Evolutionary conservation across 1,139 yeast genomes (phyloP).

Genomic region (Debaryomyces singareniensis): DNA sequence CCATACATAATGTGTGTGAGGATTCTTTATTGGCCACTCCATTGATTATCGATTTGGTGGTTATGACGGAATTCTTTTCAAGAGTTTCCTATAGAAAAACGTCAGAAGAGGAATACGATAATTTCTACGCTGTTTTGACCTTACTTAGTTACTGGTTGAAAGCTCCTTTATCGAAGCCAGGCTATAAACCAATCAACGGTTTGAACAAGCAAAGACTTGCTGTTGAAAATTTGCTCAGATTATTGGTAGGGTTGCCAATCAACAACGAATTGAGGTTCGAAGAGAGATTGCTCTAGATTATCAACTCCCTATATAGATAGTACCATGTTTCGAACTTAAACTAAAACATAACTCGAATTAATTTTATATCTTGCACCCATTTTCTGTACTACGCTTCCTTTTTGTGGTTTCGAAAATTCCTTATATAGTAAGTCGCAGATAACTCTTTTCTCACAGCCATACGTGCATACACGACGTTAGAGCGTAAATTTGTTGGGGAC

Average conservation of each 20-base stretch:
- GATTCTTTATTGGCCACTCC: constrained; percentile 95
- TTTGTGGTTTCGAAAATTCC: too few species aligned
- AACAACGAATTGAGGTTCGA: constrained; percentile 90
- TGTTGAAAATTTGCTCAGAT: constrained; percentile 83
- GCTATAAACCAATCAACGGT: constrained; percentile 87
- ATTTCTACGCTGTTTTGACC: constrained; percentile 79
- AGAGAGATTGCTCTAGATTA: constrained; percentile 55
- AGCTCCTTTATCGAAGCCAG: constrained; percentile 91
- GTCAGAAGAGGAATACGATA: constrained; percentile 43
- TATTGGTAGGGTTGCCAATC: constrained; percentile 85
- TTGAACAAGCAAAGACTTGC: constrained; percentile 93
- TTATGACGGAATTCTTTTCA: constrained; percentile 83
- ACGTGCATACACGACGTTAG: too few species aligned
- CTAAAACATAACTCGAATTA: too few species aligned
- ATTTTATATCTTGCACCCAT: too few species aligned
- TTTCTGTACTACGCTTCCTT: too few species aligned
- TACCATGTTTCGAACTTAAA: too few species aligned
- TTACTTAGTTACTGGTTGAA: constrained; percentile 93
- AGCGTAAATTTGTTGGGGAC: too few species aligned
- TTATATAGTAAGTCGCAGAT: too few species aligned
- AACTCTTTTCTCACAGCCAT: too few species aligned
- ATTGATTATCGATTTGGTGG: constrained; percentile 82
- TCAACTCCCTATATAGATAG: too few species aligned
- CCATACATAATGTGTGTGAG: constrained; percentile 93
- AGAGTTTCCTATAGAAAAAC: constrained; percentile 73